Base-by-base conservation (phyloP, 768 basidiomycete species). In the Russula dissimulans region DNA sequence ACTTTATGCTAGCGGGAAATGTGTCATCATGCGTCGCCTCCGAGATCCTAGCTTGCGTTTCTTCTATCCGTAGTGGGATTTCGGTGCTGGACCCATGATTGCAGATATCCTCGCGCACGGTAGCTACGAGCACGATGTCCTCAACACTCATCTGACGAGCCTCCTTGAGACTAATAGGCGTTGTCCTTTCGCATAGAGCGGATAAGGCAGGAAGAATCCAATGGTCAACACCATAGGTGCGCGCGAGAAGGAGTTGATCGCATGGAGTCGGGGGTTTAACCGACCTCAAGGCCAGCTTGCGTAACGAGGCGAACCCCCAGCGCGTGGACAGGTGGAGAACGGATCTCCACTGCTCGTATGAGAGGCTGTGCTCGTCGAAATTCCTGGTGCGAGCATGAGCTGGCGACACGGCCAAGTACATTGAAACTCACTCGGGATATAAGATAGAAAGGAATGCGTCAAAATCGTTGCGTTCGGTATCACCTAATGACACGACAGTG, bases 241-340 rank as follows among this genome's bases (percentile, higher is more conserved):
- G 64, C 22, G 57, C 64, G 52, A 64, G 64, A 22, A 57, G 42
- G 26, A 65, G 55, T 38, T 43, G 56, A 22, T 63, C 62, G 47
- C 39, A 52, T 22, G 61, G 31, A 4, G 59, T 60, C 38, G 61
- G 59, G n/a, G 59, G 60, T 18, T 22, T 39, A 4, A 63, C 53
- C 18, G 52, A 60, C 48, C 15, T 63, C 51, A 63, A 29, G 36
- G 61, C 58, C 29, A 63, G 59, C 10, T 47, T 61, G 65, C 60
- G 73, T 65, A 66, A 71, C 53, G 56, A 63, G 45, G 65, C 68
- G 59, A 64, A 71, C 56, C 56, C 71, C 74, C 39, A 77, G 46
- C 31, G 70, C 60, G 68, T 62, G 12, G 70, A 65, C 47, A 69
- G 22, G 47, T 67, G 59, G 18, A 72, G 64, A 26, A 72, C 65